Percentiles rank a stretch among this genome's conserved stretches.
Conservation (phyloP, 2,329 filamentous ascomycete genomes). For the Pseudonectria buxi region DNA sequence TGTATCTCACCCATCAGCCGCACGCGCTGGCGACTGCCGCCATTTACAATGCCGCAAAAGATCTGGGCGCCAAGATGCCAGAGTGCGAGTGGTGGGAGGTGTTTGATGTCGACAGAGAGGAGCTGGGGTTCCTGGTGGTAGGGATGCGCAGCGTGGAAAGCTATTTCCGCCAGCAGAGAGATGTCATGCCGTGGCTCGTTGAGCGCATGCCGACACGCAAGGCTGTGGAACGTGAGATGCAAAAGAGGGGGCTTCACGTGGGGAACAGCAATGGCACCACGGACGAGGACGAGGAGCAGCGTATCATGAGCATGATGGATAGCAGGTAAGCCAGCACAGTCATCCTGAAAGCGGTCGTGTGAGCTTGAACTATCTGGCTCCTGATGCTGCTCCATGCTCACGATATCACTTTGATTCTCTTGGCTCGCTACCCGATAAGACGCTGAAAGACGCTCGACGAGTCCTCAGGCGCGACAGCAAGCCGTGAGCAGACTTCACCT, state of each 20-base stretch:
- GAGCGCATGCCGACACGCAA: conserved; percentile 51
- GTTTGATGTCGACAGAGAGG: conserved; percentile 91
- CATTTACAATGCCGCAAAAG: conserved; percentile 81
- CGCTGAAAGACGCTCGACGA: no score
- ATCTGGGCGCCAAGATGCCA: conserved; percentile 70
- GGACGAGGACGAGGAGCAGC: conserved; percentile 34
- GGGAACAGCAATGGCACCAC: conserved; percentile 23
- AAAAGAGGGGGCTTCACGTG: conserved; percentile 38
- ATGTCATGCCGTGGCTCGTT: conserved; percentile 43
- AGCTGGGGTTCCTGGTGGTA: conserved; percentile 87
- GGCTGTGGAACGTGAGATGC: conserved; percentile 54
- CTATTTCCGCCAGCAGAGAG: conserved; percentile 55
- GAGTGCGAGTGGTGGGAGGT: conserved; percentile 95
- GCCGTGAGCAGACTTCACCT: no score
- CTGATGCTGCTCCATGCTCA: conserved; percentile 1
- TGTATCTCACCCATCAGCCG: conserved; percentile 91
- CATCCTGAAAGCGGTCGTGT: neutral
- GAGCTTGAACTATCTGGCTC: conserved; percentile 1
- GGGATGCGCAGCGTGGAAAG: conserved; percentile 72
- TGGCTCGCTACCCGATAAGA: no score
- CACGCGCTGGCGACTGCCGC: conserved; percentile 77
- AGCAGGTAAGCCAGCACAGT: conserved; percentile 14
- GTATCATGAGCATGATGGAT: conserved; percentile 36
- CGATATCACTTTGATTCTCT: no score
- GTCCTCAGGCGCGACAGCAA: no score